Evolutionary conservation across 2,329 filamentous ascomycete species (phyloP), one percentile per base, ranked within the genome.

Genomic region (Biscogniauxia mediterranea): DNA sequence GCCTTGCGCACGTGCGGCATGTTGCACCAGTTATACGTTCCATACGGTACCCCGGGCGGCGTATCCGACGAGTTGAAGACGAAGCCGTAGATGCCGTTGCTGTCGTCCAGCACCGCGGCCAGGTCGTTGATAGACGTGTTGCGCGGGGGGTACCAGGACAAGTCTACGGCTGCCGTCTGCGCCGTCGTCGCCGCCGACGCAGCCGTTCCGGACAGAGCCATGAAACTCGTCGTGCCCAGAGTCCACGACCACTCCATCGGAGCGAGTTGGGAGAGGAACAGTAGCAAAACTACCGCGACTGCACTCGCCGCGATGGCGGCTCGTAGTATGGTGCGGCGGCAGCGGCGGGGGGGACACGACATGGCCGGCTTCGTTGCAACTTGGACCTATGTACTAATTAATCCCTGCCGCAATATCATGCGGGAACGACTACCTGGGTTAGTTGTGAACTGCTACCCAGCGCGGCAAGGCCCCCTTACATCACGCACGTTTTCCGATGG

Each of bases 11-110:
- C 89, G 76, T 94, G 92, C 0, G 92, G 91, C 90, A 95, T 95
- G 71, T 95, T 93, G 76, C 91, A 95, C 82, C 83, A 94, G 74
- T 94, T 92, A 75, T 93, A 93, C 1, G 78, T 81, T 5, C 86
- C 85, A 74, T 90, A 89, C 46, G 79, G 67, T 0, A 75, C 71
- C 58, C 80, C 76, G 0, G 89, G 85, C 0, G 89, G 85, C 0
- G 84, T 83, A 1, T 77, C 66, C 1, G 89, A 91, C 38, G 83
- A 82, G 70, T 92, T 87, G 76, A 88, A 95, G 19, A 91, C 81
- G 72, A 92, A 93, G 1, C 89, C 90, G 73, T 92, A 88, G 0
- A 87, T 82, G 1, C 89, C 91, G 1, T 80, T 77, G 2, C 57
- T 60, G 7, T 82, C 80, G 60, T 82, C 79, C 55, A 92, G 72